phyloP scores from a whole-genome alignment of 345 rosid species.

The Populus deltoides region DNA sequence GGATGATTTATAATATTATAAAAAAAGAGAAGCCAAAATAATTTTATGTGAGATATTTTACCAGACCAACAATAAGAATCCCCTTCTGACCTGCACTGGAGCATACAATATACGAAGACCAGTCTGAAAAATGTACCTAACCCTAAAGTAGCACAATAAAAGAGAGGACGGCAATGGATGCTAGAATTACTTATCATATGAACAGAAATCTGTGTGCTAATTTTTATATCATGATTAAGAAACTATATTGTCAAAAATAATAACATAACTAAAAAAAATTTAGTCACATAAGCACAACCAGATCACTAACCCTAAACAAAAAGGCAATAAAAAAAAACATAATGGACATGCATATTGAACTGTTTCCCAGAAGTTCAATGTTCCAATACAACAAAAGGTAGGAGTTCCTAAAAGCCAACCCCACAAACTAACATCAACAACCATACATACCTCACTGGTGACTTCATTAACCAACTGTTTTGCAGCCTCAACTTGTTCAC shows the following conservation, averaged over 20 bases:
- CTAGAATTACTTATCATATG: not conserved
- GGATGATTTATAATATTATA: not conserved
- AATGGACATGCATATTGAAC: not conserved
- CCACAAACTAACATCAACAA: constrained; percentile 29
- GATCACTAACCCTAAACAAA: not conserved
- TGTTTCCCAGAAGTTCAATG: not conserved
- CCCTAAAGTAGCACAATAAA: not conserved
- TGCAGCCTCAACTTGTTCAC: constrained; percentile 85
- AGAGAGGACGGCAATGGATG: not conserved
- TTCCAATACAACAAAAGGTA: not conserved
- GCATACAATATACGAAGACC: not conserved
- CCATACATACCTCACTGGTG: constrained; percentile 84
- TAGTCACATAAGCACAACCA: not conserved
- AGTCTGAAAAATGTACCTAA: constrained; percentile 1
- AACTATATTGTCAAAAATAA: not conserved
- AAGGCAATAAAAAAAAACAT: too few relatives aligned
- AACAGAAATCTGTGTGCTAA: not conserved
- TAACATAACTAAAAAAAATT: not conserved
- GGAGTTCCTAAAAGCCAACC: constrained; percentile 9
- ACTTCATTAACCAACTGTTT: constrained; percentile 89
- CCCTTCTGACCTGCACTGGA: constrained; percentile 10
- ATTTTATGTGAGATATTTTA: not conserved
- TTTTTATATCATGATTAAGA: not conserved
- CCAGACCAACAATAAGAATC: not conserved
- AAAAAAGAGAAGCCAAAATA: not conserved